Base-by-base conservation (phyloP, 371 early-diverging fungal species). In the Actinomortierella ambigua region DNA sequence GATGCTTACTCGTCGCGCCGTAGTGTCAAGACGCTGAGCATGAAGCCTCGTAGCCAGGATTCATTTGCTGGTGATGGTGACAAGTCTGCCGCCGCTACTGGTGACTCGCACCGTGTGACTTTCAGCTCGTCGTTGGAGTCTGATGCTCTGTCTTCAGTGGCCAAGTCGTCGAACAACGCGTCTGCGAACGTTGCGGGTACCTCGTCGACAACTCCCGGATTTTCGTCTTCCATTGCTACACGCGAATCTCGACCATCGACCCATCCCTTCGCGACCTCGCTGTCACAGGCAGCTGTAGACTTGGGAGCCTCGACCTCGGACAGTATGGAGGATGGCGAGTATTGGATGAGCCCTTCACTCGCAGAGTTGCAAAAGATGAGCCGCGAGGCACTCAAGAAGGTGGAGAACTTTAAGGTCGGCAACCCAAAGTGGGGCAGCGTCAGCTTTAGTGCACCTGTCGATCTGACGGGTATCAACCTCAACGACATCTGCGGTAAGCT, bases 401-500 rank as follows among this genome's bases (percentile, higher is more conserved):
- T 97, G 3, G 77, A 82, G 14, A 82, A 88, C 55, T 94, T 97
- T 63, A 81, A 80, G 26, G 90, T 95, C 11, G 89, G 90, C 2
- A 79, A 89, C 46, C 77, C 75, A 3, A 91, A 87, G 7, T 82
- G 84, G 53, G 98, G 97, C 18, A 83, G 86, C 63, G 85, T 97
- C 27, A 63, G 69, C 39, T 98, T 95, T 69, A 68, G 85, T 20
- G 77, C 84, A 50, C 86, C 93, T 3, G 97, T 98, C 0, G 94
- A 98, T 69, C 83, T 97, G 28, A 85, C 89, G 5, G 71, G 77
- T 0, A 67, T 88, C 1, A 80, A 81, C 22, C 63, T 95, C 22
- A 75, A 85, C 27, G 85, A 91, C 4, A 94, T 98, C 51, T 85
- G 93, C 39, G 97, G 95, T 14, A 77, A 80, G 13, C 81, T 96